These are phyloP conservation scores for Meredithiella fracta DNA, from an alignment of 2,329 filamentous ascomycete genomes.

Conservation along the genomic window DNA sequence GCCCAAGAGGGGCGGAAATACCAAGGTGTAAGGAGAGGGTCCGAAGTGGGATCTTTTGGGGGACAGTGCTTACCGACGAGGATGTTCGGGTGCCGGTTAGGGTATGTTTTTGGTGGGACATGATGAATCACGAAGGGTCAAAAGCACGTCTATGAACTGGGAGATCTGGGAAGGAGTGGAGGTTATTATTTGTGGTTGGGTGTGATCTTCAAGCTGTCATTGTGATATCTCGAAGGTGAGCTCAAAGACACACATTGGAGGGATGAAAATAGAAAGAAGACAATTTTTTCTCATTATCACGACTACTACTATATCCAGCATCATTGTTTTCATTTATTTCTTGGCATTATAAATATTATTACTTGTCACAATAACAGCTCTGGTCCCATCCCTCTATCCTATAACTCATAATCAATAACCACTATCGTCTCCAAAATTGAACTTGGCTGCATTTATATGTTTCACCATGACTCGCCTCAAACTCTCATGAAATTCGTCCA, in stretches of 20 bases:
- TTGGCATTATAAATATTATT: slow-evolving; percentile 7
- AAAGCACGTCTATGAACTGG: too few species aligned
- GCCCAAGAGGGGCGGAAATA: slow-evolving; percentile 33
- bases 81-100: not conserved
- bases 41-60: not conserved
- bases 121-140: too few species aligned
- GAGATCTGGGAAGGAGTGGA: too few species aligned
- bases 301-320: slow-evolving; percentile 1
- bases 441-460: too few species aligned
- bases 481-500: too few species aligned
- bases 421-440: too few species aligned
- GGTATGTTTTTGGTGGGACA: too few species aligned
- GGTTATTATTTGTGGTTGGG: too few species aligned
- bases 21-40: slow-evolving; percentile 7
- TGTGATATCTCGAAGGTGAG: too few species aligned
- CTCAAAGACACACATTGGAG: not conserved
- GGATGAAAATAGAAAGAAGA: not conserved
- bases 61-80: too few species aligned
- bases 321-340: slow-evolving; percentile 10
- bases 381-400: not conserved
- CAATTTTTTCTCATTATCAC: not conserved
- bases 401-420: not conserved
- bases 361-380: not conserved
- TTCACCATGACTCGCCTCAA: too few species aligned
- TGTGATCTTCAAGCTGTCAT: too few species aligned